A percentile compares a stretch with the other conserved stretches of the same genome.
Conservation (phyloP, 306 rosid species). For the Crotalaria pallida region DNA sequence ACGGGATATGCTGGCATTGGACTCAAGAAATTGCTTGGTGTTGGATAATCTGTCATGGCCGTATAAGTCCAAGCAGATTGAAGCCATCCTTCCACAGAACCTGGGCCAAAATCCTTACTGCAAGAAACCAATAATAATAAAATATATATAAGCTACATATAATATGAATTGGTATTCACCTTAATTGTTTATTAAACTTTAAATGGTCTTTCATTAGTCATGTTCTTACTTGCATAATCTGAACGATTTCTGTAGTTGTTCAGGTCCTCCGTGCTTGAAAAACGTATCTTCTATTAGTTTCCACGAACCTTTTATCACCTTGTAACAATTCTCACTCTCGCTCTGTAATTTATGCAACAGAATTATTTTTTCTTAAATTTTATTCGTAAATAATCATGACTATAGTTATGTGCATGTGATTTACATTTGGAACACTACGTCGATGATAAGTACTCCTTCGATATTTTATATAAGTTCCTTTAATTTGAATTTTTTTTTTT, state of each 20-base stretch:
- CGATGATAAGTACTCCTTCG: too few relatives aligned
- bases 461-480: too few relatives aligned
- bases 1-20: constrained; percentile 86
- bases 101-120: constrained; percentile 23
- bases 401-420: not conserved
- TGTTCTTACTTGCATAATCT: constrained; percentile 60
- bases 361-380: not conserved
- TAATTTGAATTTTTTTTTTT: too few relatives aligned
- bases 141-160: not conserved
- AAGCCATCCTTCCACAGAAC: constrained; percentile 45
- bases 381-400: not conserved
- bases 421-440: too few relatives aligned
- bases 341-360: constrained; percentile 32
- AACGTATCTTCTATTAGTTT: constrained; percentile 34
- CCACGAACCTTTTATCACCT: constrained; percentile 66
- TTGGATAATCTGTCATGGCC: constrained; percentile 90
- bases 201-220: not conserved
- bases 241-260: constrained; percentile 50
- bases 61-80: constrained; percentile 32
- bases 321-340: constrained; percentile 78
- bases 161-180: not conserved
- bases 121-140: not conserved
- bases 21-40: constrained; percentile 63
- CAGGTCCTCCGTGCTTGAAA: constrained; percentile 28
- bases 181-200: not conserved